phyloP scores from a whole-genome alignment of 2,329 filamentous ascomycete species.

The Fusarium circinatum region DNA sequence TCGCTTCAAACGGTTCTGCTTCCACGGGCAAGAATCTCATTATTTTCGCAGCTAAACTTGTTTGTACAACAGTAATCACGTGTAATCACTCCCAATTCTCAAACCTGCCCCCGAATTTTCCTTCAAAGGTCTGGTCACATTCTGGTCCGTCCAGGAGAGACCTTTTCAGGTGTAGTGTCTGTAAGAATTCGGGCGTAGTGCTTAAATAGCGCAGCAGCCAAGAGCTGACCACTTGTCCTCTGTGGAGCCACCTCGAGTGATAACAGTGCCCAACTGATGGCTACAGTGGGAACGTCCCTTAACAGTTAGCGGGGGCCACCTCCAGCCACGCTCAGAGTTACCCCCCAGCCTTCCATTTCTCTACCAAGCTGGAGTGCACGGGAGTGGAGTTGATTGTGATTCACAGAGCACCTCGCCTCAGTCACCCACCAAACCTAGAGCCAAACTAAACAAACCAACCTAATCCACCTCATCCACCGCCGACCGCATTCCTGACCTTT shows the following conservation, averaged over 20 bases:
- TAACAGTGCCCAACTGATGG: slow-evolving; percentile 23
- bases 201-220: slow-evolving; percentile 30
- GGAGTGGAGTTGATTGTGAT: slow-evolving; percentile 26
- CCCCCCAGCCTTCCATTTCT: slow-evolving; percentile 46
- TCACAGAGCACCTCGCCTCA: not conserved
- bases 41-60: slow-evolving; percentile 4
- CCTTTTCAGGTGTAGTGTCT: slow-evolving; percentile 25
- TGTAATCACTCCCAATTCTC: slow-evolving; percentile 8
- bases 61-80: slow-evolving; percentile 27
- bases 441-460: slow-evolving; percentile 34
- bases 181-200: slow-evolving; percentile 23
- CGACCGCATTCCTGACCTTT: slow-evolving; percentile 45
- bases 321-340: slow-evolving; percentile 45
- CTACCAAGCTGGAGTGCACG: slow-evolving; percentile 1
- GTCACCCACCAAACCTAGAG: slow-evolving; percentile 14
- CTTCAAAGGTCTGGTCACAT: not conserved
- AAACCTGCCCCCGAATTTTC: slow-evolving; percentile 19
- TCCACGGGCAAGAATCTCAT: not conserved
- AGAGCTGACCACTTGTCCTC: slow-evolving; percentile 17
- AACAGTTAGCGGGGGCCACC: slow-evolving; percentile 41
- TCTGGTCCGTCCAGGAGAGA: not conserved
- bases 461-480: slow-evolving; percentile 36
- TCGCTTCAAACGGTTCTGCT: slow-evolving; percentile 25
- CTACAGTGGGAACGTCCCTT: slow-evolving; percentile 34
- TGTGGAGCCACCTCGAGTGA: slow-evolving; percentile 17